Conservation (phyloP, 306 rosid genomes). For the Phaseolus lunatus region DNA sequence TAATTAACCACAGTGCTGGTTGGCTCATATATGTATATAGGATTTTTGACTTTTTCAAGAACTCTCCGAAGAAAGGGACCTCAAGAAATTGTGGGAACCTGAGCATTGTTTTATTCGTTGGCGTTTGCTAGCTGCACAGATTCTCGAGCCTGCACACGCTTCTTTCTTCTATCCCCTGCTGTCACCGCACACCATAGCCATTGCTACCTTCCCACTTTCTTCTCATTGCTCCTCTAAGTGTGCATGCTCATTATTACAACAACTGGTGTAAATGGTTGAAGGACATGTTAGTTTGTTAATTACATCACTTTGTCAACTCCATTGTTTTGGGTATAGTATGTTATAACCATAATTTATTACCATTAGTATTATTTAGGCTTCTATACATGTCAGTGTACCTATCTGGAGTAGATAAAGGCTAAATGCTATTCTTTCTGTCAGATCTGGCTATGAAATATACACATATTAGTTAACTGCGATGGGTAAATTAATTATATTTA, state of each 20-base stretch:
- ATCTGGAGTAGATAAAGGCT: not conserved
- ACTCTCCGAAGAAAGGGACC: slow-evolving; percentile 4
- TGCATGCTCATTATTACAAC: not conserved
- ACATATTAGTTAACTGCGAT: not conserved
- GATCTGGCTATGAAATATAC: not conserved
- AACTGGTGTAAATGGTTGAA: not conserved
- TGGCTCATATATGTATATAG: slow-evolving; percentile 3
- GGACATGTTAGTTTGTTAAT: not conserved
- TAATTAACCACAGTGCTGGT: slow-evolving; percentile 27
- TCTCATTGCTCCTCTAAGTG: not conserved
- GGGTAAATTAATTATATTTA: not conserved
- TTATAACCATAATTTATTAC: not conserved
- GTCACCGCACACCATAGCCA: not conserved
- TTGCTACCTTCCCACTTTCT: not conserved
- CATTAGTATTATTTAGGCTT: not conserved
- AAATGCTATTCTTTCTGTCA: not conserved
- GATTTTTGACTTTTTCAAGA: slow-evolving; percentile 45
- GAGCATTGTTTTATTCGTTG: not conserved
- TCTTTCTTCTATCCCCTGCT: not conserved
- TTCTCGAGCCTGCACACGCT: not conserved
- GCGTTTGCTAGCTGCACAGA: not conserved
- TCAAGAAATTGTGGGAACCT: slow-evolving; percentile 43
- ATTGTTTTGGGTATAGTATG: not conserved
- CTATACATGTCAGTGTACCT: not conserved
- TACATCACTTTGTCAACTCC: not conserved